A percentile compares a stretch with the other conserved stretches of the same genome.
These are phyloP conservation scores for Alternaria viburni DNA, from an alignment of 2,329 filamentous ascomycete species.

Conservation along the genomic window DNA sequence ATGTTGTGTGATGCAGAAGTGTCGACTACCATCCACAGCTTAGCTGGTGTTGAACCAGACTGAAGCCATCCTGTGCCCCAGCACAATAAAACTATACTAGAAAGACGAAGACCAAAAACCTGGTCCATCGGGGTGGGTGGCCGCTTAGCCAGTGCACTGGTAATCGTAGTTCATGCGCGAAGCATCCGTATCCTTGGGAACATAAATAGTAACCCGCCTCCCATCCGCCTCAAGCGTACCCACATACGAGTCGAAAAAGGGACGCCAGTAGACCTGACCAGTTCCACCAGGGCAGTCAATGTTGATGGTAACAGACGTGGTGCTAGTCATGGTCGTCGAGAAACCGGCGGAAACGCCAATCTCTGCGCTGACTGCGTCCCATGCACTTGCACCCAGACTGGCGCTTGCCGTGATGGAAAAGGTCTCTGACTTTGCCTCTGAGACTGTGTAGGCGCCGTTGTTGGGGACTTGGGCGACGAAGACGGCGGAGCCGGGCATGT, in stretches of 20 bases:
- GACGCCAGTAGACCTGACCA: neutral
- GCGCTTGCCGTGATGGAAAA: neutral
- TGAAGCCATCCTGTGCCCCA: neutral
- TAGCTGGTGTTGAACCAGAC: neutral
- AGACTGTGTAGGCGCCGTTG: neutral
- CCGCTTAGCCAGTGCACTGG: neutral
- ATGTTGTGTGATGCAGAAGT: neutral
- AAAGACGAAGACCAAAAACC: rapidly evolving
- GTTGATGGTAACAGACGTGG: neutral
- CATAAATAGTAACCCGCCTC: neutral
- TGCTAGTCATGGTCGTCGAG: neutral
- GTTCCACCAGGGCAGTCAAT: neutral
- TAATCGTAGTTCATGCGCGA: constrained; percentile 3
- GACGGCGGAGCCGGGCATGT: neutral
- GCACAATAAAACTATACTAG: neutral
- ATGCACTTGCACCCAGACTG: neutral
- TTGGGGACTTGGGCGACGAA: neutral
- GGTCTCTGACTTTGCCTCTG: neutral
- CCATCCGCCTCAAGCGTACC: neutral
- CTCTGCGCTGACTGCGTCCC: neutral
- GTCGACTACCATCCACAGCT: neutral
- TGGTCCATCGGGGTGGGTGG: rapidly evolving
- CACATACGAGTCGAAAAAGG: neutral
- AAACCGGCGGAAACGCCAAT: neutral
- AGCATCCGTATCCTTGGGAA: neutral